A percentile compares a stretch with the other conserved stretches of the same genome.
Conservation (phyloP, 2,329 filamentous ascomycete genomes). For the Colletotrichum orchidophilum region DNA sequence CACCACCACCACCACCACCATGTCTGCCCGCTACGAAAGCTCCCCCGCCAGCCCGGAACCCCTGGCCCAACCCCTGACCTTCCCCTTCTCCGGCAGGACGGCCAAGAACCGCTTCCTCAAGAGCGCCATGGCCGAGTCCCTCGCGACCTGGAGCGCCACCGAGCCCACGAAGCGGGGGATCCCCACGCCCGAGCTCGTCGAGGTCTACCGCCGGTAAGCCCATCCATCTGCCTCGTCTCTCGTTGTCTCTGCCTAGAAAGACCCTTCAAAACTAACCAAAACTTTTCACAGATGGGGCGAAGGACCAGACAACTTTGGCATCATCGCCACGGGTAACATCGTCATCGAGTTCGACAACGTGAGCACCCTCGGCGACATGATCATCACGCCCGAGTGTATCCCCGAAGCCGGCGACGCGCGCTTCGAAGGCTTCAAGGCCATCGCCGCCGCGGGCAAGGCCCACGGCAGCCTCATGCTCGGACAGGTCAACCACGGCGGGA, state of each 20-base stretch:
- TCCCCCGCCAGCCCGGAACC: constrained; percentile 14
- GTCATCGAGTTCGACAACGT: constrained; percentile 70
- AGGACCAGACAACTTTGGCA: constrained; percentile 55
- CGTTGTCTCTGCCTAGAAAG: no score
- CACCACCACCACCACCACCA: background rate
- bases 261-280: background rate
- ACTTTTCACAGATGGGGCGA: constrained; percentile 63
- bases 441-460: constrained; percentile 64
- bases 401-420: constrained; percentile 59
- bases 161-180: constrained; percentile 58
- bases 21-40: constrained; percentile 14
- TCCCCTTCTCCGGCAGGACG: constrained; percentile 60
- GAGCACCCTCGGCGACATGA: constrained; percentile 64
- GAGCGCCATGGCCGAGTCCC: constrained; percentile 72
- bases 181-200: constrained; percentile 51
- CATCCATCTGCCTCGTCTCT: background rate
- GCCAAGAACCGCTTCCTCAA: constrained; percentile 75
- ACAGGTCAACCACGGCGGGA: constrained; percentile 71
- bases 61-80: constrained; percentile 56
- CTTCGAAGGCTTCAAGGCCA: constrained; percentile 68
- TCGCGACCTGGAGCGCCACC: constrained; percentile 68
- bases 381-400: constrained; percentile 63
- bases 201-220: constrained; percentile 60
- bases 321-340: constrained; percentile 71
- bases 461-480: constrained; percentile 68